These are phyloP conservation scores for Heterobasidion parviporum DNA, from an alignment of 1,284 basidiomycete species.

Conservation along the genomic window DNA sequence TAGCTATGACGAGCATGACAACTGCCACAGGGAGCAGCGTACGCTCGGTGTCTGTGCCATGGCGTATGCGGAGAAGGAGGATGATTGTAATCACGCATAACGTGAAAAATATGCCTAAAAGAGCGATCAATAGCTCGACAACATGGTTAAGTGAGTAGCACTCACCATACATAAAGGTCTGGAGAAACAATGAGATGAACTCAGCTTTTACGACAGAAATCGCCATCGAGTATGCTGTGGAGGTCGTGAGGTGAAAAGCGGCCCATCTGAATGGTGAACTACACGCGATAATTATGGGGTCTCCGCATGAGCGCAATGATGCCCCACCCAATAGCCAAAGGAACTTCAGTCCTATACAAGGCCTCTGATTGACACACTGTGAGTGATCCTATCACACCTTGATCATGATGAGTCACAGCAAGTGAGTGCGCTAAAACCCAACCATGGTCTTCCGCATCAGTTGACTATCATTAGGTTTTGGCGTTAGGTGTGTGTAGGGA, in stretches of 20 bases:
- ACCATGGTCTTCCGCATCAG: too few species aligned
- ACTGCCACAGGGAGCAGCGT: not conserved
- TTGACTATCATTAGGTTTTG: too few species aligned
- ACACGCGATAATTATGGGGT: not conserved
- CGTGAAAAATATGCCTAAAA: not conserved
- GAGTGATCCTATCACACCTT: too few species aligned
- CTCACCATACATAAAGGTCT: not conserved
- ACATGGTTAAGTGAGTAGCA: not conserved
- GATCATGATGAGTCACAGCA: too few species aligned
- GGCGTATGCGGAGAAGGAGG: not conserved
- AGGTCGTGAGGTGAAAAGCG: too few species aligned
- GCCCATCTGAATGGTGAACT: too few species aligned
- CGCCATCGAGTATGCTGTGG: not conserved
- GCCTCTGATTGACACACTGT: too few species aligned
- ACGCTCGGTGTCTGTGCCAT: not conserved
- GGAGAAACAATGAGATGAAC: not conserved
- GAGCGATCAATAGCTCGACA: not conserved
- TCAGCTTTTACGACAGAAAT: not conserved
- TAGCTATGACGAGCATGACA: not conserved
- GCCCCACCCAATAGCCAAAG: too few species aligned
- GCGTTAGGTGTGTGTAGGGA: too few species aligned
- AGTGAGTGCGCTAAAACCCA: too few species aligned
- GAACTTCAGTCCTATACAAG: too few species aligned
- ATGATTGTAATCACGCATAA: not conserved
- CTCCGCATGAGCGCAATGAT: not conserved